phyloP scores from a whole-genome alignment of 2,329 filamentous ascomycete species.

The Pseudogymnoascus sp. region DNA sequence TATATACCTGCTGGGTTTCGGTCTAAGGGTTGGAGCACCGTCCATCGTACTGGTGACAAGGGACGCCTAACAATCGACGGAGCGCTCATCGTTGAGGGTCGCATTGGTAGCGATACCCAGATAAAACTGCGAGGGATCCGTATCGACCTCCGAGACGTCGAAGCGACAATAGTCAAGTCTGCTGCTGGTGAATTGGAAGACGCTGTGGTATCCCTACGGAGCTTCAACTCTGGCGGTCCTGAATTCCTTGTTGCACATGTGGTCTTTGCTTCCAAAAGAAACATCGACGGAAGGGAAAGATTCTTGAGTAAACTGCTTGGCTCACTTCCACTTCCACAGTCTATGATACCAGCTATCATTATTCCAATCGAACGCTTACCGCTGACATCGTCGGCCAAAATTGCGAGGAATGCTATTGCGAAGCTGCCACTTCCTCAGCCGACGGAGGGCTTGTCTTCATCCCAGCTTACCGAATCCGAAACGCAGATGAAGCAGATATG shows the following conservation, averaged over 20 bases:
- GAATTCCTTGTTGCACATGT: constrained; percentile 30
- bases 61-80: constrained; percentile 23
- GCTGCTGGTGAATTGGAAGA: constrained; percentile 22
- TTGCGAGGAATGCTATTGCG: constrained; percentile 19
- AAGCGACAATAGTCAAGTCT: constrained; percentile 23
- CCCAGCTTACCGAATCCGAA: background rate
- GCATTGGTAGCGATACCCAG: constrained; percentile 27
- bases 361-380: constrained; percentile 26
- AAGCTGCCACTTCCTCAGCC: background rate
- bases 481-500: constrained; percentile 13
- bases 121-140: constrained; percentile 32
- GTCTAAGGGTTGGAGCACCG: background rate
- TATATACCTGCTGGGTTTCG: background rate
- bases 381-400: constrained; percentile 26
- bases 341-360: constrained; percentile 31
- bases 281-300: constrained; percentile 6
- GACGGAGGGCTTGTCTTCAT: background rate
- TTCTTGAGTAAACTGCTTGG: constrained; percentile 18
- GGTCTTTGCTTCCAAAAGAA: constrained; percentile 19
- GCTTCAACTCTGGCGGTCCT: background rate
- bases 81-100: constrained; percentile 23
- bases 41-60: constrained; percentile 26
- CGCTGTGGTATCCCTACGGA: constrained; percentile 22
- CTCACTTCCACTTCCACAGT: constrained; percentile 28
- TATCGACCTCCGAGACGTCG: constrained; percentile 37